phyloP scores from a whole-genome alignment of 768 basidiomycete species.

The Leccinum pellstonianum region DNA sequence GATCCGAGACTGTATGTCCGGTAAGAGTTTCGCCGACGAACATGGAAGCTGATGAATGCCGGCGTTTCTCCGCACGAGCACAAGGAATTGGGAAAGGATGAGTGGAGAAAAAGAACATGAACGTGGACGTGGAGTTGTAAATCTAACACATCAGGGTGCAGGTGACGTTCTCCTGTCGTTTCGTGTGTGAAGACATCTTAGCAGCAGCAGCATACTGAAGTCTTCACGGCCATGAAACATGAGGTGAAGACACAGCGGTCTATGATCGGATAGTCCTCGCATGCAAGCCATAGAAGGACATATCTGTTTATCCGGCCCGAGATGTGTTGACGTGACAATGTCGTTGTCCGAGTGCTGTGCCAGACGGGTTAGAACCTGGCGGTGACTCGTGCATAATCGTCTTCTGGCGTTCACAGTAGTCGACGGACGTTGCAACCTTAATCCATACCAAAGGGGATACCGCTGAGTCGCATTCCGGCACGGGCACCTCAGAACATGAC shows the following conservation, averaged over 20 bases:
- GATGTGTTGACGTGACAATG: neutral
- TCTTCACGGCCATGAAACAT: neutral
- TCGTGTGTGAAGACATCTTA: conserved; percentile 4
- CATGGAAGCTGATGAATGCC: conserved; percentile 1
- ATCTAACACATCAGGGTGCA: neutral
- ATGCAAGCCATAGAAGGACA: conserved; percentile 1
- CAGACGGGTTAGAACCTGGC: neutral
- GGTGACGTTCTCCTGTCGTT: neutral
- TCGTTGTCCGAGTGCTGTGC: neutral
- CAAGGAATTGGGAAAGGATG: neutral
- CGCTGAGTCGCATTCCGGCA: neutral
- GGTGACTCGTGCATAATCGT: neutral
- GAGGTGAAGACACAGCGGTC: neutral
- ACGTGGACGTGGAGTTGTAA: neutral
- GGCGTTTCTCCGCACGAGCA: neutral
- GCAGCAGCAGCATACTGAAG: neutral
- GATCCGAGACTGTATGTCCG: neutral
- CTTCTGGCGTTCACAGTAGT: neutral
- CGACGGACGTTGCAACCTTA: conserved; percentile 2
- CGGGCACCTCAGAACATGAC: neutral
- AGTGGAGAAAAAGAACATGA: conserved; percentile 1
- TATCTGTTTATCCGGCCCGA: conserved; percentile 5
- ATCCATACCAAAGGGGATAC: conserved; percentile 2
- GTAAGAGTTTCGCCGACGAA: conserved; percentile 4
- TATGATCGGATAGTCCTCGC: neutral